These are phyloP conservation scores for Naganishia friedmannii DNA, from an alignment of 768 basidiomycete genomes.

Conservation along the genomic window DNA sequence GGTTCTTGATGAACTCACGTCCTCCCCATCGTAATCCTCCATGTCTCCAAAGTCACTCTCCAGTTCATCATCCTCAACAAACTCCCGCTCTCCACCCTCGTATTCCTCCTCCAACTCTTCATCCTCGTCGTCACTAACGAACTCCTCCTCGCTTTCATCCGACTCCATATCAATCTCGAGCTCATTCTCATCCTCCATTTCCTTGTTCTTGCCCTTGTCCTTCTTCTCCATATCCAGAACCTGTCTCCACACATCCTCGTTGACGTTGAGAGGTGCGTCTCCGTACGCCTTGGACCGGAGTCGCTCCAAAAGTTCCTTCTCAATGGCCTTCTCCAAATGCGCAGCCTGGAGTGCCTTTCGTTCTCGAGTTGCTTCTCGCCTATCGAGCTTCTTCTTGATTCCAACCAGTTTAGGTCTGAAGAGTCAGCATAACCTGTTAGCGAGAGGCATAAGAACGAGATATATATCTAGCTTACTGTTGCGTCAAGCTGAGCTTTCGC, in stretches of 20 bases:
- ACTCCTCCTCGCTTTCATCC: conserved; percentile 49
- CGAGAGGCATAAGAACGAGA: background rate
- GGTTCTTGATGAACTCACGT: conserved; percentile 12
- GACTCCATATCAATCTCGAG: conserved; percentile 56
- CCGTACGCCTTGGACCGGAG: conserved; percentile 96
- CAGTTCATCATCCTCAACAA: conserved; percentile 63
- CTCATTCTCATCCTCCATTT: conserved; percentile 43
- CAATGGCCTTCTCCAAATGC: conserved; percentile 88
- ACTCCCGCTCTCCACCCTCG: conserved; percentile 64
- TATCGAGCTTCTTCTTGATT: conserved; percentile 94
- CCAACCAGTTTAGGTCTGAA: conserved; percentile 84
- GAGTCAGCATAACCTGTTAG: background rate
- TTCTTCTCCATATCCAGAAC: conserved; percentile 73
- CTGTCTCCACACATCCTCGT: conserved; percentile 91
- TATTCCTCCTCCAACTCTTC: conserved; percentile 56
- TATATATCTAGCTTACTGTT: conserved; percentile 64
- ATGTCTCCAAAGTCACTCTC: conserved; percentile 73
- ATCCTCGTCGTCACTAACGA: conserved; percentile 59
- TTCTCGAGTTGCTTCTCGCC: conserved; percentile 86
- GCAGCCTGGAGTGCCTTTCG: conserved; percentile 94
- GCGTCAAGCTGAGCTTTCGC: conserved; percentile 78
- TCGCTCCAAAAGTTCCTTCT: conserved; percentile 92
- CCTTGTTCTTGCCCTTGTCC: conserved; percentile 50
- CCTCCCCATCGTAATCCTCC: conserved; percentile 53
- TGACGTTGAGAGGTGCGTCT: conserved; percentile 94